Percentiles rank a stretch among this genome's conserved stretches.
These are phyloP conservation scores for Ceratobasidium sp. DNA, from an alignment of 1,284 basidiomycete genomes.

Conservation along the genomic window DNA sequence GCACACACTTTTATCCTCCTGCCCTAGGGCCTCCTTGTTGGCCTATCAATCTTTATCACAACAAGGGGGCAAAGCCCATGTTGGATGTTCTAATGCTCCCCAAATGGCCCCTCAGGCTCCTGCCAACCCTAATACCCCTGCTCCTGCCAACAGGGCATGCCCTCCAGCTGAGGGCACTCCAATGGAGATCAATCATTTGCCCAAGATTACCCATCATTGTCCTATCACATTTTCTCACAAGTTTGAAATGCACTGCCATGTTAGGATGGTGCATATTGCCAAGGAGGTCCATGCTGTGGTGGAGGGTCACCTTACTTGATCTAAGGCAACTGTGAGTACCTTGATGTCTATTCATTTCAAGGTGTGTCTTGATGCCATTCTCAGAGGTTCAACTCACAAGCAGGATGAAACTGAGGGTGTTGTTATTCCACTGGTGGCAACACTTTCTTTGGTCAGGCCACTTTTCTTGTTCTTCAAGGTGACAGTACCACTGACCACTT, in stretches of 20 bases:
- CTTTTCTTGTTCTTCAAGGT: too few relatives aligned
- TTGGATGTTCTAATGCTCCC: background rate
- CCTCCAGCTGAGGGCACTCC: background rate
- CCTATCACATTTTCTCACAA: slow-evolving; percentile 32
- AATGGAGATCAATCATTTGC: slow-evolving; percentile 10
- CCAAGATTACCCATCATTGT: slow-evolving; percentile 17
- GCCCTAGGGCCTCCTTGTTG: slow-evolving; percentile 31
- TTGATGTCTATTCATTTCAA: background rate
- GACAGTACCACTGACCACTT: too few relatives aligned
- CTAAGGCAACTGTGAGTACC: slow-evolving; percentile 5
- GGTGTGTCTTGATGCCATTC: too few relatives aligned
- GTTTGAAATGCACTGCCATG: slow-evolving; percentile 32
- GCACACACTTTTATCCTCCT: slow-evolving; percentile 20
- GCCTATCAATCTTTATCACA: slow-evolving; percentile 14
- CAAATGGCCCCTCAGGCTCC: background rate
- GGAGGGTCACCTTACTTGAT: slow-evolving; percentile 16
- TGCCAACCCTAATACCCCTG: background rate
- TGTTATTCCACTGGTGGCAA: too few relatives aligned
- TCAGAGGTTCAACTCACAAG: too few relatives aligned
- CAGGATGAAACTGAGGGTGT: too few relatives aligned
- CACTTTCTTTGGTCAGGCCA: too few relatives aligned
- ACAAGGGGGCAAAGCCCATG: slow-evolving; percentile 23
- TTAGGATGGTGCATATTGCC: slow-evolving; percentile 27
- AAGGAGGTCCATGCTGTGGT: slow-evolving; percentile 28
- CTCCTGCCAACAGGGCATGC: background rate